These are phyloP conservation scores for Claviceps sp. DNA, from an alignment of 2,329 filamentous ascomycete species.

Conservation along the genomic window DNA sequence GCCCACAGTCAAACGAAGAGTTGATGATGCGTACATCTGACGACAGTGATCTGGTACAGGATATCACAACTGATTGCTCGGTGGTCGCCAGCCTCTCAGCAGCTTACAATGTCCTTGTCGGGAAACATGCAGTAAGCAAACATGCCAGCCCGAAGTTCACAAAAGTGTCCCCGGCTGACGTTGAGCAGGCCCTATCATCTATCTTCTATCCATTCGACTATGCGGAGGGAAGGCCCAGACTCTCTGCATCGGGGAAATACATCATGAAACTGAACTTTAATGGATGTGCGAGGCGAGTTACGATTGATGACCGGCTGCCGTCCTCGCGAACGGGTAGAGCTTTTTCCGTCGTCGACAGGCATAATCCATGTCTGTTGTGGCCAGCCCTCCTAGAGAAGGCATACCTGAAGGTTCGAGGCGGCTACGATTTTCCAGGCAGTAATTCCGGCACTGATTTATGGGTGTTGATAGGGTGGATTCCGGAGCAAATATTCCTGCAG, in stretches of 20 bases:
- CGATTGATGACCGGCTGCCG: conserved; percentile 81
- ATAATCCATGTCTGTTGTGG: conserved; percentile 73
- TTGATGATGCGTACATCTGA: conserved; percentile 42
- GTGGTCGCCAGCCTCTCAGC: conserved; percentile 93
- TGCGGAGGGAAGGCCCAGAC: conserved; percentile 37
- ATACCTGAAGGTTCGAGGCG: conserved; percentile 86
- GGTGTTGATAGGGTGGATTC: conserved; percentile 90
- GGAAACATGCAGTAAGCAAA: conserved; percentile 48
- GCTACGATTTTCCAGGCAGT: conserved; percentile 95
- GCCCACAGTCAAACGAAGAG: conserved; percentile 19
- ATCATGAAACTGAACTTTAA: conserved; percentile 92
- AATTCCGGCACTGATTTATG: conserved; percentile 93
- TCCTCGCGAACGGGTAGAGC: conserved; percentile 60
- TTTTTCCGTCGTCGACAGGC: conserved; percentile 77
- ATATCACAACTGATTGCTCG: conserved; percentile 91
- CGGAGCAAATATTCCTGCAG: conserved; percentile 86
- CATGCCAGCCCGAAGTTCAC: not conserved
- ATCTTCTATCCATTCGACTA: conserved; percentile 66
- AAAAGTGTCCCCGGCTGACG: not conserved
- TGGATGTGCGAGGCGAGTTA: conserved; percentile 74
- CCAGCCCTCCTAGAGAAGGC: conserved; percentile 91
- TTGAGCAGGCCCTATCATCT: conserved; percentile 49
- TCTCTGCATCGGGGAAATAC: conserved; percentile 78
- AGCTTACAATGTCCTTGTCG: conserved; percentile 54
- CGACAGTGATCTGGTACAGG: conserved; percentile 77